Conservation (phyloP, 192 early-diverging fungal species). For the Paraglomus brasilianum region DNA sequence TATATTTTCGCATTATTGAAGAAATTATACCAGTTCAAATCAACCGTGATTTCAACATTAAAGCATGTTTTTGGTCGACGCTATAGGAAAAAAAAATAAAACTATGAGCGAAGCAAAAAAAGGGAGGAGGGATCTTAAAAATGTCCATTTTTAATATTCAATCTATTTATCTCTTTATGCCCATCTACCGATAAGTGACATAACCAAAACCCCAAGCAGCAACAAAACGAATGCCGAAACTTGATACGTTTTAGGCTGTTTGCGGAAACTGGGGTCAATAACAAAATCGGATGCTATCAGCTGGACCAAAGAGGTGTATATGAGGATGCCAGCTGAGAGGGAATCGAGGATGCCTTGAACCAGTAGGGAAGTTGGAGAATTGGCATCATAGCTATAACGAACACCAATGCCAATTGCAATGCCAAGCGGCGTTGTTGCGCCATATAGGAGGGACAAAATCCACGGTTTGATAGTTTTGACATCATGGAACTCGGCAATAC, state of each 20-base stretch:
- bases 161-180: too few species aligned
- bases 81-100: too few species aligned
- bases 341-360: constrained; percentile 78
- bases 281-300: constrained; percentile 73
- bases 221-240: constrained; percentile 55
- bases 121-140: too few species aligned
- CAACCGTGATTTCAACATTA: too few species aligned
- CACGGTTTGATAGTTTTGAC: constrained; percentile 43
- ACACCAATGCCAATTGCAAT: constrained; percentile 76
- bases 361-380: constrained; percentile 52
- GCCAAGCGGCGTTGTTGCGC: constrained; percentile 83
- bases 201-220: constrained; percentile 69
- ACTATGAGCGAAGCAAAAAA: too few species aligned
- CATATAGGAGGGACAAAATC: constrained; percentile 59
- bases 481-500: constrained; percentile 58
- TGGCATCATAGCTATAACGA: constrained; percentile 56
- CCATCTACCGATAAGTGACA: constrained; percentile 71
- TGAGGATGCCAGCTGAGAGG: constrained; percentile 76
- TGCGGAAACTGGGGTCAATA: constrained; percentile 49
- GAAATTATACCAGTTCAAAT: too few species aligned
- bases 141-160: too few species aligned
- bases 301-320: constrained; percentile 76
- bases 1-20: too few species aligned
- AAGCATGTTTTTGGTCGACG: too few species aligned
- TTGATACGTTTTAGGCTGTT: constrained; percentile 36